Percentiles rank a stretch among this genome's conserved stretches.
Evolutionary conservation across 257 asterid species (phyloP).

Genomic region (Lantana camara): DNA sequence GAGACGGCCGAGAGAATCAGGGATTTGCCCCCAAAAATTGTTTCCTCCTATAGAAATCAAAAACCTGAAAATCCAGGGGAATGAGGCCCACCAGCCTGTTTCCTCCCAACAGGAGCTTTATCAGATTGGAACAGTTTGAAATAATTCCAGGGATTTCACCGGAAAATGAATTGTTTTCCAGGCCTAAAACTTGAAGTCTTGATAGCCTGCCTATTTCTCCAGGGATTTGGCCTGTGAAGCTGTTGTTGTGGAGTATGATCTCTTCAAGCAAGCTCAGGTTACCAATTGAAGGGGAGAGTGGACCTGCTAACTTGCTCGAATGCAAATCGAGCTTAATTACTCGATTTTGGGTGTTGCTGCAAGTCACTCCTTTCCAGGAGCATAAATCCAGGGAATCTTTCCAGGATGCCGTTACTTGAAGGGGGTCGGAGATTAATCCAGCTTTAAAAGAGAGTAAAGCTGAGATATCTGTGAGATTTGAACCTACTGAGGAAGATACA

Average conservation of each 20-base stretch:
- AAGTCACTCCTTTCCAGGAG: constrained; percentile 19
- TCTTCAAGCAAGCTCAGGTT: constrained; percentile 17
- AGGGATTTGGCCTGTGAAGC: constrained; percentile 21
- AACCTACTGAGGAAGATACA: background rate
- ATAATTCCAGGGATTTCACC: constrained; percentile 19
- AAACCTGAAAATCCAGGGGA: constrained; percentile 19
- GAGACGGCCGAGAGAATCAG: no score
- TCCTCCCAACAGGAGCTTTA: background rate
- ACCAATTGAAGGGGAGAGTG: constrained; percentile 15
- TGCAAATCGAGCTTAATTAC: constrained; percentile 1
- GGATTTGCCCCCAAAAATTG: no score
- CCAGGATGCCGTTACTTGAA: constrained; percentile 1
- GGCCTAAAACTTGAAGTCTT: background rate
- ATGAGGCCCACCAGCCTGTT: constrained; percentile 6
- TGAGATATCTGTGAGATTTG: background rate
- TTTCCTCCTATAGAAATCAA: no score
- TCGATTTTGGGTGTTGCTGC: constrained; percentile 16
- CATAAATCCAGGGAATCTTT: constrained; percentile 17
- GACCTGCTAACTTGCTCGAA: constrained; percentile 2
- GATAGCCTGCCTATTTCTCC: constrained; percentile 15
- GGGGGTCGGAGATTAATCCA: constrained; percentile 13
- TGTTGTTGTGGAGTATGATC: background rate
- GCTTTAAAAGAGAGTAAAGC: constrained; percentile 3
- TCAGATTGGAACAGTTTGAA: constrained; percentile 6
- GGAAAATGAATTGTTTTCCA: constrained; percentile 18